Base-by-base conservation (phyloP, 192 early-diverging fungal genomes). In the Gigaspora rosea region DNA sequence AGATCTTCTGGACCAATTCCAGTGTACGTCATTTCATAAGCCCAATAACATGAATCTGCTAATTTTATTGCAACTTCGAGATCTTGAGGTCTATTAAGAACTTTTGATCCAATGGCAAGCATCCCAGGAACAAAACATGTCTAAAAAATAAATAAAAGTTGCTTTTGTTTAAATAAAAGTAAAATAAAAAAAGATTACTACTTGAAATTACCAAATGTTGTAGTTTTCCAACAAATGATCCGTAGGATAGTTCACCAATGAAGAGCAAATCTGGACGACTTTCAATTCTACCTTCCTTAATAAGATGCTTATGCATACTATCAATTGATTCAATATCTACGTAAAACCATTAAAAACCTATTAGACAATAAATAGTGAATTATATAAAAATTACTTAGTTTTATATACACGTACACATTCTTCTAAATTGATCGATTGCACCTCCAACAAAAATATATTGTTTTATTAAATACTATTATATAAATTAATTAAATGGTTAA, bases 71-170 rank as follows among this genome's bases (percentile, higher is more conserved):
- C 89, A 9, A 86, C 52, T 4, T 58, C 56, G 48, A 85, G 52
- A 27, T 84, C 70, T 27, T 81, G 22, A 8, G 76, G 49, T 46
- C 83, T 62, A 50, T 88, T 80, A 56, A 79, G 77, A 56, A 85
- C 82, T n/a, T 82, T 78, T n/a, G 84, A 76, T 3, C 78, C 82
- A 78, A 90, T 80, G 5, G 85, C 79, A 0, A 90, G 66, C 18
- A 83, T 82, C 7, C 86, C 88, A 20, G 82, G 84, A 9, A 82
- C 85, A 77, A 89, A 90, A 65, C 89, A 90, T 8, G 85, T 82
- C 87, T 88, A 77, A 18, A 64, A 54, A 36, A 27, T 27, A 27
- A 11, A 22, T 16, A 33, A 27, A n/a, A 48, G 63, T 61, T 78
- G 65, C 71, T 65, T 76, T 57, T 79, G 78, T 82, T 8, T 49